Conservation (phyloP, 495 filamentous ascomycete genomes). For the Penicillium antarcticum region DNA sequence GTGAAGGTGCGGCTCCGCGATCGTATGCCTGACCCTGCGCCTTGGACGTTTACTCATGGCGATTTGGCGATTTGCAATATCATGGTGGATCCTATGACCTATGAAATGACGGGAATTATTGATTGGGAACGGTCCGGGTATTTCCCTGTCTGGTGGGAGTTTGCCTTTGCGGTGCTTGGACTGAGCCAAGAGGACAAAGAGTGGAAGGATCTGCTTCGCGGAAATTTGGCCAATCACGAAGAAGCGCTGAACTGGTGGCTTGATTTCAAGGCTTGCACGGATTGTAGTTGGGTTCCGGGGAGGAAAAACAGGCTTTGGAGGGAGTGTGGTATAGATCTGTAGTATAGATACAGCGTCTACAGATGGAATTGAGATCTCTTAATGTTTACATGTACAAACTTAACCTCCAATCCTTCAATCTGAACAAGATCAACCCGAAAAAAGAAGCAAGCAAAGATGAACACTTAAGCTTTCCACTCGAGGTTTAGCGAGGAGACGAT, state of each 20-base stretch:
- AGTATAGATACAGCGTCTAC: background rate
- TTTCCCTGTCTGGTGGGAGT: conserved; percentile 35
- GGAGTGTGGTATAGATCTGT: background rate
- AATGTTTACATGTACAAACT: too few relatives aligned
- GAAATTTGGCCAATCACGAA: conserved; percentile 23
- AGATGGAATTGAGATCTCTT: background rate
- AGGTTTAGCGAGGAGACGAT: conserved; percentile 1
- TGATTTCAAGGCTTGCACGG: background rate
- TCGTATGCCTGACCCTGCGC: conserved; percentile 18
- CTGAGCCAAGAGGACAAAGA: conserved; percentile 12
- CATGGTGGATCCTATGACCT: conserved; percentile 20
- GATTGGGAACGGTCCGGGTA: conserved; percentile 35
- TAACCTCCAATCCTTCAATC: too few relatives aligned
- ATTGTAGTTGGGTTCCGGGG: background rate
- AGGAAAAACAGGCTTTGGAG: background rate
- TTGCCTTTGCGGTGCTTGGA: conserved; percentile 5
- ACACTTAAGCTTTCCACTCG: conserved; percentile 4
- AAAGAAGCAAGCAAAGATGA: background rate
- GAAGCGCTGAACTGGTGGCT: background rate
- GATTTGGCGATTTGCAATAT: conserved; percentile 29
- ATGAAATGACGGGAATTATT: conserved; percentile 23
- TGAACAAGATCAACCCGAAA: too few relatives aligned
- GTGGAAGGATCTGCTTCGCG: conserved; percentile 17
- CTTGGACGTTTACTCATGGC: conserved; percentile 30
- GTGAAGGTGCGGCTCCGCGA: conserved; percentile 14